phyloP scores from a whole-genome alignment of 495 filamentous ascomycete genomes.

The Hypomontagnella submonticulosa region DNA sequence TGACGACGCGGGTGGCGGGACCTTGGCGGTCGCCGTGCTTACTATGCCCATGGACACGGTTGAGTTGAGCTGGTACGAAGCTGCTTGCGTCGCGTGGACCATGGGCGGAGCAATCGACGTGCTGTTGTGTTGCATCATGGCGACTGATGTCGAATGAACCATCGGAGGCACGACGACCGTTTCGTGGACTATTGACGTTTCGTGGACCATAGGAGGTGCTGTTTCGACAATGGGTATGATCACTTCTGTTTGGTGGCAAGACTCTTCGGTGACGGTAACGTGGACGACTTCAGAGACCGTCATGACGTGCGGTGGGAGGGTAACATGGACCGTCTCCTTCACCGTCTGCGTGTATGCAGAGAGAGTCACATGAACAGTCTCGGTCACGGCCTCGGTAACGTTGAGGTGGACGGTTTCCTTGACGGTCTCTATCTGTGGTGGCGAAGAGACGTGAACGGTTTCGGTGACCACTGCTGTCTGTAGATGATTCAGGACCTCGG shows the following conservation, averaged over 20 bases:
- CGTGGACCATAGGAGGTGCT: conserved; percentile 11
- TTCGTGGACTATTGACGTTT: conserved; percentile 9
- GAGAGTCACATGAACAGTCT: conserved; percentile 25
- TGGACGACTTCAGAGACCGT: conserved; percentile 24
- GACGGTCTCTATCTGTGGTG: conserved; percentile 22
- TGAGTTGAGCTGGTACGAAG: background rate
- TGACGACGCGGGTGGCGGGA: conserved; percentile 23
- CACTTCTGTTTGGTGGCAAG: conserved; percentile 26
- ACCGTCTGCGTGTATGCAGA: conserved; percentile 14
- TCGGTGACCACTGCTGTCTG: conserved; percentile 24
- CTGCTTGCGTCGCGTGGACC: conserved; percentile 11
- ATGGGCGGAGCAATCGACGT: conserved; percentile 15
- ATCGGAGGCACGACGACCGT: too few relatives aligned
- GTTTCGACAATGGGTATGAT: conserved; percentile 21
- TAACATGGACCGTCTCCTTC: conserved; percentile 31
- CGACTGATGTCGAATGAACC: conserved; percentile 7
- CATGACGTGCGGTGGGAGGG: conserved; percentile 23
- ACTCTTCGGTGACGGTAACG: conserved; percentile 26
- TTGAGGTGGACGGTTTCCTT: conserved; percentile 34
- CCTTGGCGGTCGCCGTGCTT: background rate
- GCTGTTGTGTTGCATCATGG: conserved; percentile 7
- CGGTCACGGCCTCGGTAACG: conserved; percentile 18
- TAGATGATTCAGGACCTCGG: conserved; percentile 24
- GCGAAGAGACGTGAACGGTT: conserved; percentile 23
- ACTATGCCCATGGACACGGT: background rate